Base-by-base conservation (phyloP, 2,329 filamentous ascomycete species). In the Cordyceps fumosorosea region DNA sequence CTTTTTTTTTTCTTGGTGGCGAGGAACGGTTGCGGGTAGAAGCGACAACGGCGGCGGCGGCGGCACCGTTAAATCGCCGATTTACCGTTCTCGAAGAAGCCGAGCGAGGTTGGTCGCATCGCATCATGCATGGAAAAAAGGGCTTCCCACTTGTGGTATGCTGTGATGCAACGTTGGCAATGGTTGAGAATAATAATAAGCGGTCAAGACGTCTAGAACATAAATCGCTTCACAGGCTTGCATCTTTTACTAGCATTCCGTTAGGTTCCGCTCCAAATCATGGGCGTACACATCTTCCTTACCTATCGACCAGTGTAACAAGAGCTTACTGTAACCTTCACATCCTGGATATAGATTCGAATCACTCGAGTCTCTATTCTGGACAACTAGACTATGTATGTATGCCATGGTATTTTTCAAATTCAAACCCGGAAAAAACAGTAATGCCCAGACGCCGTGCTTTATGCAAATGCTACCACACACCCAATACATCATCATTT, bases 381-480 rank as follows among this genome's bases (percentile, higher is more conserved):
- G 32, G 16, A 18, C 47, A 52, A 52, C 32, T 42, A 29, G 44
- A 5, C 56, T 44, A 44, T 44, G 16, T 11, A 52, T 42, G 34
- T 47, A 52, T 42, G 34, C 47, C 47, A 8, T 59, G 56, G 56
- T 60, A 55, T 60, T 48, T 32, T 24, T 47, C 50, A 50, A 48
- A 54, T 40, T 40, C 50, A 29, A 62, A 51, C 14, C 29, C 20
- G 11, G 16, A 52, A n/a, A 52, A 59, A 44, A 18, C 4, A n/a
- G 14, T 16, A 52, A 57, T 40, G 53, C 45, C 32, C 44, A 50
- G 40, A 56, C 59, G 59, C 59, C 59, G 8, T 62, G 52, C 59
- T 59, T 52, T 7, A 59, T 59, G 56, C 47, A 59, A 40, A 59
- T 59, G 12, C 16, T 52, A 53, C 18, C 55, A 48, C 10, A 5